Evolutionary conservation across 139 green algal genomes (phyloP).

Genomic region (Closterium sp.): DNA sequence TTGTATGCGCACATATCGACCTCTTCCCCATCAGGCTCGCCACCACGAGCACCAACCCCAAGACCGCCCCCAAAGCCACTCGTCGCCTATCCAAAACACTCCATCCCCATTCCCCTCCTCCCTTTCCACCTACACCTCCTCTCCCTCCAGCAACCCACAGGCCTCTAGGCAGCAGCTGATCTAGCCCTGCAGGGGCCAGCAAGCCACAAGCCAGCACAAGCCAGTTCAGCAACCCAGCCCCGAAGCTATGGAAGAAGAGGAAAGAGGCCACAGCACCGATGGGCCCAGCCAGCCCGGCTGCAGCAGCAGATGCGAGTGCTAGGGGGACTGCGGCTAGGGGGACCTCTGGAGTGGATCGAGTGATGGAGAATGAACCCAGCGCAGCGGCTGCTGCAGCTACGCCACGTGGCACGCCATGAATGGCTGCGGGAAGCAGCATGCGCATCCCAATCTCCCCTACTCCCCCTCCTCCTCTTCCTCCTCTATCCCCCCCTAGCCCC

Average conservation of each 20-base stretch:
- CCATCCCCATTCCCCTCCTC: neutral
- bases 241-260: neutral
- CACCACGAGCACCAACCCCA: slow-evolving; percentile 18
- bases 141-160: neutral
- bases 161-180: slow-evolving; percentile 11
- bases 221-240: slow-evolving; percentile 2
- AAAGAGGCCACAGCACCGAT: neutral
- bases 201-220: slow-evolving; percentile 23
- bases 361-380: neutral
- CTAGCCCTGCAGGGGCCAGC: slow-evolving; percentile 2
- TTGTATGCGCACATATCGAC: slow-evolving; percentile 12
- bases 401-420: slow-evolving; percentile 30
- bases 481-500: slow-evolving; percentile 16
- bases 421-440: slow-evolving; percentile 35
- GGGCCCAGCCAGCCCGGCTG: slow-evolving; percentile 14
- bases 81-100: neutral
- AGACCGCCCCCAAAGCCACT: neutral
- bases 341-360: neutral
- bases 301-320: slow-evolving; percentile 3
- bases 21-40: slow-evolving; percentile 4
- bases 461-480: neutral
- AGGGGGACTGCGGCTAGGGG: neutral
- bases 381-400: slow-evolving; percentile 19
- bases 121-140: neutral
- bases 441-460: slow-evolving; percentile 23